These are phyloP conservation scores for Ustilago bromivora DNA, from an alignment of 1,284 basidiomycete species.

Conservation along the genomic window DNA sequence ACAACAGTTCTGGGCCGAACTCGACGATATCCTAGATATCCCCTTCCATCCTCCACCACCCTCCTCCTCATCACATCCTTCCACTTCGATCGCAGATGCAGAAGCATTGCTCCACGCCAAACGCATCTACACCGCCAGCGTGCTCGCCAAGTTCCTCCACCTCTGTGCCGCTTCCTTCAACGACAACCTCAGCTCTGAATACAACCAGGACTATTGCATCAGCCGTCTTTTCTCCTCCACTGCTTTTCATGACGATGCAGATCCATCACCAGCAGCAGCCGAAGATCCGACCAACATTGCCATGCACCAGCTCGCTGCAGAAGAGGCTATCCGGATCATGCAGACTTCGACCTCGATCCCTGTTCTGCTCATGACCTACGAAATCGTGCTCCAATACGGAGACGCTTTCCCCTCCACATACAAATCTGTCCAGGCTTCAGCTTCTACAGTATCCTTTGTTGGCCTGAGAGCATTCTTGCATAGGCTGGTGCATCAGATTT, in stretches of 20 bases:
- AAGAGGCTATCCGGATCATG: conserved; percentile 50
- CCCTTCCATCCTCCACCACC: conserved; percentile 27
- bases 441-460: conserved; percentile 33
- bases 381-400: conserved; percentile 81
- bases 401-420: conserved; percentile 43
- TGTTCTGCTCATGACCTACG: conserved; percentile 82
- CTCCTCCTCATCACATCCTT: not conserved
- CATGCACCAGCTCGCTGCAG: conserved; percentile 47
- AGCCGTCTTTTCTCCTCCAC: conserved; percentile 50
- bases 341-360: conserved; percentile 80
- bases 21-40: conserved; percentile 59
- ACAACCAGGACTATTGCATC: conserved; percentile 56
- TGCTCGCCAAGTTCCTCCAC: conserved; percentile 53
- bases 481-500: conserved; percentile 65
- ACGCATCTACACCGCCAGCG: conserved; percentile 37
- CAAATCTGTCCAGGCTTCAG: conserved; percentile 46
- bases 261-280: not conserved
- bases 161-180: conserved; percentile 58
- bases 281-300: conserved; percentile 5
- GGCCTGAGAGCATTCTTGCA: conserved; percentile 56
- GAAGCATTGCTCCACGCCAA: conserved; percentile 26
- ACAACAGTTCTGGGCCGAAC: conserved; percentile 59
- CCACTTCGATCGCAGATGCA: not conserved
- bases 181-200: conserved; percentile 40
- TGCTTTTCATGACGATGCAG: conserved; percentile 35